Base-by-base conservation (phyloP, 2,329 filamentous ascomycete genomes). In the Talaromyces sp. region DNA sequence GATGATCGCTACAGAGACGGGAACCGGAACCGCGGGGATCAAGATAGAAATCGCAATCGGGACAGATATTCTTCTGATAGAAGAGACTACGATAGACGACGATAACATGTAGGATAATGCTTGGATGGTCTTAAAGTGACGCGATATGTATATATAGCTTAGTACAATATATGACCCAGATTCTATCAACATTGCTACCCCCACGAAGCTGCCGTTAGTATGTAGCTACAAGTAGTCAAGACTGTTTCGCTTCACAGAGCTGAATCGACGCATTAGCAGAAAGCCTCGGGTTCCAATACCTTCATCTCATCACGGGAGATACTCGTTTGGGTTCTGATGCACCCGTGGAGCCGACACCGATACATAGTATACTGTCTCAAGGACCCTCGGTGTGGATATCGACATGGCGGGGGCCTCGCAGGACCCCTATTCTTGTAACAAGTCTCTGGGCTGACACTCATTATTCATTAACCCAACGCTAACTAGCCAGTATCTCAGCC, bases 1-100 rank as follows among this genome's bases (percentile, higher is more conserved):
- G 70, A 73, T 48, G 74, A 77, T 62, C 70, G 75, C 36, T 68
- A 75, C 57, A 69, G 72, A 60, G 73, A 70, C 45, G 70, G 77
- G 57, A 65, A 72, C 33, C 71, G 75, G 21, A 37, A 54, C 15
- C 36, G 43, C n/a, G n/a, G n/a, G 11, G 56, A 58, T 8, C 46
- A 46, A 33, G 48, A 28, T 28, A 28, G 25, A 7, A 48, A 48
- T 35, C 58, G 58, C 9, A 39, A 45, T 15, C 37, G 48, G 28
- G 53, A 48, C 17, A 51, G 40, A 15, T 43, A 55, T 39, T 45
- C 46, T 15, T 33, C 53, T 31, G 68, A 69, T 63, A 68, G 68
- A 57, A 64, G 67, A 51, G 62, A 67, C 52, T 66, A 66, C 60
- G 64, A 70, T 56, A 63, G 65, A 40, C 67, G 64, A 51, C 62